A percentile compares a stretch with the other conserved stretches of the same genome.
phyloP scores from a whole-genome alignment of 2,329 filamentous ascomycete genomes.

The Penicillium italicum region DNA sequence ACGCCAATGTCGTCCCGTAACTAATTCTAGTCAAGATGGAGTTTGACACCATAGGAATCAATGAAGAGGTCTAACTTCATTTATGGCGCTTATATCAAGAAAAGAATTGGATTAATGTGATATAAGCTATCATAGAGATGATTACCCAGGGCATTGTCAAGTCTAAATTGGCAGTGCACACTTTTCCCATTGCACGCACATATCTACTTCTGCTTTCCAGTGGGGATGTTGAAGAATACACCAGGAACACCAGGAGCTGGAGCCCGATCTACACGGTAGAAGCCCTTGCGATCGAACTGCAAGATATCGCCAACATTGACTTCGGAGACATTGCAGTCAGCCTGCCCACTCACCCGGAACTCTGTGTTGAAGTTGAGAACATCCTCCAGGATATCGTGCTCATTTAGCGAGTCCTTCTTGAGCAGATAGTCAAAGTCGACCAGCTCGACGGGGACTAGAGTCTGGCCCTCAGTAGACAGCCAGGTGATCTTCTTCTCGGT shows the following conservation, averaged over 20 bases:
- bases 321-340: constrained; percentile 73
- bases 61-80: too few species aligned
- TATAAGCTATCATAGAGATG: too few species aligned
- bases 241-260: constrained; percentile 57
- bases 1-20: too few species aligned
- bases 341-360: constrained; percentile 68
- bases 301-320: constrained; percentile 86
- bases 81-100: too few species aligned
- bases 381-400: constrained; percentile 80
- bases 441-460: constrained; percentile 75
- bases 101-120: too few species aligned
- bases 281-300: constrained; percentile 90
- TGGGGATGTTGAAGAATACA: constrained; percentile 64
- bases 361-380: constrained; percentile 75
- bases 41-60: too few species aligned
- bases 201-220: constrained; percentile 51
- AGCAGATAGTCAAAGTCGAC: constrained; percentile 95
- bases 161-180: too few species aligned
- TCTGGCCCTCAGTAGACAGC: constrained; percentile 72
- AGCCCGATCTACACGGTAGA: constrained; percentile 74
- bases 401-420: constrained; percentile 88
- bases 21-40: too few species aligned
- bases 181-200: too few species aligned
- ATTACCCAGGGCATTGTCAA: too few species aligned
- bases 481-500: constrained; percentile 96